phyloP scores from a whole-genome alignment of 1,139 yeast genomes.

The Eremothecium sinecaudum region DNA sequence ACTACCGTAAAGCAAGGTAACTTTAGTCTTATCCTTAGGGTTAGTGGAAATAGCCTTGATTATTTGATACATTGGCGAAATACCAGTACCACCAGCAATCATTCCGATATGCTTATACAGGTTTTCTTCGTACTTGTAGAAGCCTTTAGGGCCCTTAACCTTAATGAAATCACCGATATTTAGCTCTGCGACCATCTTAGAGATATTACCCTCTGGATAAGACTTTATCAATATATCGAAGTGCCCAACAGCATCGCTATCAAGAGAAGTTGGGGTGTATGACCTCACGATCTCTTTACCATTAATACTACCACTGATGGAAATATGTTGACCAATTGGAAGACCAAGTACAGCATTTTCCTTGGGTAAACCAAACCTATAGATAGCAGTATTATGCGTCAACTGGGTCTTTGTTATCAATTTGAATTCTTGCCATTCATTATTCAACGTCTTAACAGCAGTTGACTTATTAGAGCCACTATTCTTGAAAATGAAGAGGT shows the following conservation, averaged over 20 bases:
- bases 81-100: conserved; percentile 61
- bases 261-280: conserved; percentile 88
- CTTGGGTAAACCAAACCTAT: conserved; percentile 76
- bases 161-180: conserved; percentile 60
- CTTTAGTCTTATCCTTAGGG: conserved; percentile 56
- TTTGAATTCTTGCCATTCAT: conserved; percentile 68
- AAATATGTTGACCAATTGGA: conserved; percentile 92
- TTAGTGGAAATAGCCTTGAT: conserved; percentile 67
- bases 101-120: conserved; percentile 60
- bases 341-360: conserved; percentile 70
- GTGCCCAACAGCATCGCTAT: conserved; percentile 67
- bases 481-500: too few species aligned
- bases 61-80: conserved; percentile 90
- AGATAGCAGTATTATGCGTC: conserved; percentile 75
- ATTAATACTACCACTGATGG: conserved; percentile 60
- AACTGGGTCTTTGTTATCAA: conserved; percentile 69
- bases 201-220: conserved; percentile 86
- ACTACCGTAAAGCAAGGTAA: conserved; percentile 59
- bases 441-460: conserved; percentile 2
- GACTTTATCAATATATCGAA: conserved; percentile 87
- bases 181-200: conserved; percentile 63
- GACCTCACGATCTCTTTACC: conserved; percentile 86
- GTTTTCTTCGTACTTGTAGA: conserved; percentile 75
- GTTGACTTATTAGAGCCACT: too few species aligned
- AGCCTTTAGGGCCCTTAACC: conserved; percentile 91